Base-by-base conservation (phyloP, 176 grass and related monocot genomes). In the Typha latifolia region DNA sequence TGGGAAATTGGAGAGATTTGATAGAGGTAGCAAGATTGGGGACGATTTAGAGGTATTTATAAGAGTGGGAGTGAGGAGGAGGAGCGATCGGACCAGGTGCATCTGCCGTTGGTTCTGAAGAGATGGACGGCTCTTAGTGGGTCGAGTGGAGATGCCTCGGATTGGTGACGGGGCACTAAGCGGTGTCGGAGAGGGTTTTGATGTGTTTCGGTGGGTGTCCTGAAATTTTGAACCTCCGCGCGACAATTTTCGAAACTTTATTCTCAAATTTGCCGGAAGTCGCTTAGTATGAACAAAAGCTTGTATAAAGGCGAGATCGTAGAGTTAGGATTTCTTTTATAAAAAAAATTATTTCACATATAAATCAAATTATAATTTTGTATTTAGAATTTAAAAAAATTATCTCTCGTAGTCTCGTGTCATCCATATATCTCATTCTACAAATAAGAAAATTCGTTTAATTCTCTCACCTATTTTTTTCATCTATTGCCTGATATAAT, bases 141-240 rank as follows among this genome's bases (percentile, higher is more conserved):
- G 52, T 56, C 12, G 2, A 2, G 1, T 9, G 19, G 6, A 13
- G 43, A n/a, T 49, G 76, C 47, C 62, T 8, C 76, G 77, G 84
- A 91, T 84, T 68, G 49, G 3, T 91, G 77, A 72, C 70, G 37
- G 86, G 87, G 84, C 52, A 18, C 0, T 14, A 23, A 55, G 32
- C 43, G 49, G 69, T 80, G 81, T 84, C 34, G 62, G 2, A 16
- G 6, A 12, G 75, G n/a, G 51, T n/a, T 53, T n/a, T 14, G 51
- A 4, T 59, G 53, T 5, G 15, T 21, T 57, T n/a, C 3, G 53
- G 6, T 5, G n/a, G 16, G 1, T 12, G 9, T 15, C 19, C 19
- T 15, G 10, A 20, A 20, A 57, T 21, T 20, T 57, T 57, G 52
- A 57, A 57, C 52, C 4, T 57, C 15, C n/a, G 16, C 52, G 52